A percentile compares a stretch with the other conserved stretches of the same genome.
Evolutionary conservation across 345 rosid species (phyloP).

Genomic region (Diplotaxis tenuifolia): DNA sequence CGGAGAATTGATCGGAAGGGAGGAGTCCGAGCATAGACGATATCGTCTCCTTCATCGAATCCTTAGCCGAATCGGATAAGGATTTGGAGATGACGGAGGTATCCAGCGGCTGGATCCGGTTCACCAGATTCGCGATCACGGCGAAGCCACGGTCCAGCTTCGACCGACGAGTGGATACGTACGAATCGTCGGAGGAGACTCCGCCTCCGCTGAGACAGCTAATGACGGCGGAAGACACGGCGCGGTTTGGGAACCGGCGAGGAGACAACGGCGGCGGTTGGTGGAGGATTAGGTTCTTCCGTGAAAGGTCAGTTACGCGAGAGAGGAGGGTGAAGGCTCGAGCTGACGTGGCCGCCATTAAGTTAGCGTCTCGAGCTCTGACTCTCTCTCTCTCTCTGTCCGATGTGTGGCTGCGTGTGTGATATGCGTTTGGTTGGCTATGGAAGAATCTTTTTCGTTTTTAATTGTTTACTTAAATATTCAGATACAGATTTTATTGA

Average conservation of each 20-base stretch:
- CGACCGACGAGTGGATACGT: constrained; percentile 73
- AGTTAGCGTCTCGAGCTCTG: constrained; percentile 26
- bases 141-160: constrained; percentile 54
- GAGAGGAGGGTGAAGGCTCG: constrained; percentile 49
- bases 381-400: constrained; percentile 15
- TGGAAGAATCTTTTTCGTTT: constrained; percentile 14
- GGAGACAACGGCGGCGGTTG: constrained; percentile 28
- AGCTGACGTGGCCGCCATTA: constrained; percentile 67
- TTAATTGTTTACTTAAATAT: neutral
- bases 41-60: constrained; percentile 89
- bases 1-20: constrained; percentile 78
- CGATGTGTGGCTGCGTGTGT: constrained; percentile 35
- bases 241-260: constrained; percentile 23
- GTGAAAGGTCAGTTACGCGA: constrained; percentile 42
- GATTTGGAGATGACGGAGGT: constrained; percentile 71
- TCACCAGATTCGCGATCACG: neutral
- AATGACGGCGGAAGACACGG: constrained; percentile 33
- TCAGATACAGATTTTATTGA: neutral
- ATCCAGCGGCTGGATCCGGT: constrained; percentile 65
- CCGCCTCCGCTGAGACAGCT: constrained; percentile 67
- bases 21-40: constrained; percentile 89
- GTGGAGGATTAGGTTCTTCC: constrained; percentile 32
- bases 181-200: constrained; percentile 69
- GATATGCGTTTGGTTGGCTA: constrained; percentile 31
- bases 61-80: constrained; percentile 81